phyloP scores from a whole-genome alignment of 2,329 filamentous ascomycete species.

The Truncatella angustata region DNA sequence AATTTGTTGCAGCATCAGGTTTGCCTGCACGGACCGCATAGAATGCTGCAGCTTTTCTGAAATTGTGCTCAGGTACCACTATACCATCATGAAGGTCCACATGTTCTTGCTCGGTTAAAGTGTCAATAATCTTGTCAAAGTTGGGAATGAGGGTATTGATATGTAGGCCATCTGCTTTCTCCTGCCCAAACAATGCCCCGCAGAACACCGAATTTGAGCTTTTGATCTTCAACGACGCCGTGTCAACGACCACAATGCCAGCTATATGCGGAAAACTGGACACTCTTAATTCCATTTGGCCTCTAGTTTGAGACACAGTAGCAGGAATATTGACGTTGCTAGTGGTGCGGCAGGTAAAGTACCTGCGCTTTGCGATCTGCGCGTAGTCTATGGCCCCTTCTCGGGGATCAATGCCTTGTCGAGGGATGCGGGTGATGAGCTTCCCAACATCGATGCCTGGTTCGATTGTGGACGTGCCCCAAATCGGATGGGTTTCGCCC shows the following conservation, averaged over 20 bases:
- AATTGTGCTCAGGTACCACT: constrained; percentile 93
- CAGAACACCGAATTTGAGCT: constrained; percentile 96
- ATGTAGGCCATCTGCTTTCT: constrained; percentile 74
- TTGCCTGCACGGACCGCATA: constrained; percentile 81
- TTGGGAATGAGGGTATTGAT: constrained; percentile 81
- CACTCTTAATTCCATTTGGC: constrained; percentile 71
- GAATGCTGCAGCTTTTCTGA: constrained; percentile 82
- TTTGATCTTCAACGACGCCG: constrained; percentile 73
- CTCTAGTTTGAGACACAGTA: constrained; percentile 71
- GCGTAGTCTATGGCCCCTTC: constrained; percentile 76
- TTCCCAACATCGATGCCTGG: constrained; percentile 72
- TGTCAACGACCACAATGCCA: constrained; percentile 90
- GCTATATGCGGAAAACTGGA: constrained; percentile 97
- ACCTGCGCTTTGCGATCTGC: constrained; percentile 67
- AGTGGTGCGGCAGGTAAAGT: constrained; percentile 81
- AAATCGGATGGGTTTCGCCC: constrained; percentile 83
- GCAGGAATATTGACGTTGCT: constrained; percentile 81
- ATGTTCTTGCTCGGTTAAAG: constrained; percentile 84
- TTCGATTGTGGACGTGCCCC: constrained; percentile 69
- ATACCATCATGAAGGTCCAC: constrained; percentile 87
- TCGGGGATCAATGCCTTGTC: constrained; percentile 67
- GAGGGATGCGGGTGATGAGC: constrained; percentile 79
- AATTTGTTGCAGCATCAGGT: constrained; percentile 73
- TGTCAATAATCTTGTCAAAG: constrained; percentile 79
- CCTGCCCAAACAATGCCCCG: constrained; percentile 85